Evolutionary conservation across 2,329 filamentous ascomycete genomes (phyloP).

Genomic region (Pseudocercospora crystallina): DNA sequence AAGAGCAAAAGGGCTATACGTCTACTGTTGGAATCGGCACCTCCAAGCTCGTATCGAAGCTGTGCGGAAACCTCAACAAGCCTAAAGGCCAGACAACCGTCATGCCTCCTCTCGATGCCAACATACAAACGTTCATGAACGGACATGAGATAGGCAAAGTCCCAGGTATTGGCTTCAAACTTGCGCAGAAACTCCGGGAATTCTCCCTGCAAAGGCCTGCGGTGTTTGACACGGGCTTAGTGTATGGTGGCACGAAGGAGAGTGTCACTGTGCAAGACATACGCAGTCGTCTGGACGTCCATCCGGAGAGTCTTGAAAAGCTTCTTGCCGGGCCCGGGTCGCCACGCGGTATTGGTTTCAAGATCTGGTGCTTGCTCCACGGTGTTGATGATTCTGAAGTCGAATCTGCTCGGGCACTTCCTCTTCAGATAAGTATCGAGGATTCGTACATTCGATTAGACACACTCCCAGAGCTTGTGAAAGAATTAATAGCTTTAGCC

Average conservation of each 20-base stretch:
- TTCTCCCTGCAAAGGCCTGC: conserved; percentile 54
- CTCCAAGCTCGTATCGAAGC: conserved; percentile 81
- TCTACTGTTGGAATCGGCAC: conserved; percentile 85
- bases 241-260: conserved; percentile 54
- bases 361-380: conserved; percentile 76
- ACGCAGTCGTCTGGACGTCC: conserved; percentile 62
- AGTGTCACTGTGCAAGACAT: conserved; percentile 66
- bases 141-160: conserved; percentile 73
- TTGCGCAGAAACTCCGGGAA: conserved; percentile 65
- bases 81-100: conserved; percentile 84
- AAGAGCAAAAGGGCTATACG: conserved; percentile 78
- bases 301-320: conserved; percentile 63
- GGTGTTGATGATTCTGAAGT: conserved; percentile 77
- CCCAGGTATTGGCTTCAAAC: conserved; percentile 81
- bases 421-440: conserved; percentile 89
- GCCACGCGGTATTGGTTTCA: conserved; percentile 68
- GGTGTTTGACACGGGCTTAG: conserved; percentile 45
- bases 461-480: conserved; percentile 61
- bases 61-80: conserved; percentile 81
- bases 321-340: conserved; percentile 69
- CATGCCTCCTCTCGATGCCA: conserved; percentile 57
- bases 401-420: conserved; percentile 67
- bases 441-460: conserved; percentile 80
- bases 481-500: conserved; percentile 68
- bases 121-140: conserved; percentile 71